Conservation (phyloP, 345 rosid species). For the Rhodomyrtus tomentosa region DNA sequence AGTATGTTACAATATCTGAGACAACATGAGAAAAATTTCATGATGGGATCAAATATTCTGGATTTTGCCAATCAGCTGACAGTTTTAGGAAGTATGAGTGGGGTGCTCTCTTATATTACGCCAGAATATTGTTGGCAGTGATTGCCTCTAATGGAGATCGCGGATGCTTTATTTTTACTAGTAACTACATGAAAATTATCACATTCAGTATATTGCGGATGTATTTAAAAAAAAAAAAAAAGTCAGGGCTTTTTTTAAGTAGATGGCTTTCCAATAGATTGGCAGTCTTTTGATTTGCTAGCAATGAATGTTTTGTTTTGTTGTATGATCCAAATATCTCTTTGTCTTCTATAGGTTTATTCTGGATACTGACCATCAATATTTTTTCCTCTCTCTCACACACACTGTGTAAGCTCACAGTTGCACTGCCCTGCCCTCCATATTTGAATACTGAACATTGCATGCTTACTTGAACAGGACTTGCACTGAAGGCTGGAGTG, state of each 20-base stretch:
- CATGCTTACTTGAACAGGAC: conserved; percentile 28
- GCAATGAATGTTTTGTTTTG: not conserved
- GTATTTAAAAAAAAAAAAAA: too few species aligned
- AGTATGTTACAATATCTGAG: not conserved
- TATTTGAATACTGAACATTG: not conserved
- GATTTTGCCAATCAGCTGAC: not conserved
- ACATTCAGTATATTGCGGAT: not conserved
- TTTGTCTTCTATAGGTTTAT: not conserved
- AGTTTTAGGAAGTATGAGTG: not conserved
- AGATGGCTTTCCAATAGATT: not conserved
- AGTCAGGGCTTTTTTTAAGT: not conserved
- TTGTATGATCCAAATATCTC: not conserved
- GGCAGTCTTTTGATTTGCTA: not conserved
- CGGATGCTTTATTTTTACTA: not conserved
- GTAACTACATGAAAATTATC: not conserved
- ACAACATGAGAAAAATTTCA: not conserved
- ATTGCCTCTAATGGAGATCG: not conserved
- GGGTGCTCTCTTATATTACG: not conserved
- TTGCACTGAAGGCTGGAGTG: conserved; percentile 80
- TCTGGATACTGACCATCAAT: not conserved
- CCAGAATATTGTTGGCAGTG: not conserved
- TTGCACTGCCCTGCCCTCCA: not conserved
- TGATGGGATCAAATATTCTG: not conserved
- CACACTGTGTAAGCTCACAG: not conserved
- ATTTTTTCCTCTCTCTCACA: not conserved